phyloP scores from a whole-genome alignment of 2,329 filamentous ascomycete genomes.

The Sphaerulina populicola region DNA sequence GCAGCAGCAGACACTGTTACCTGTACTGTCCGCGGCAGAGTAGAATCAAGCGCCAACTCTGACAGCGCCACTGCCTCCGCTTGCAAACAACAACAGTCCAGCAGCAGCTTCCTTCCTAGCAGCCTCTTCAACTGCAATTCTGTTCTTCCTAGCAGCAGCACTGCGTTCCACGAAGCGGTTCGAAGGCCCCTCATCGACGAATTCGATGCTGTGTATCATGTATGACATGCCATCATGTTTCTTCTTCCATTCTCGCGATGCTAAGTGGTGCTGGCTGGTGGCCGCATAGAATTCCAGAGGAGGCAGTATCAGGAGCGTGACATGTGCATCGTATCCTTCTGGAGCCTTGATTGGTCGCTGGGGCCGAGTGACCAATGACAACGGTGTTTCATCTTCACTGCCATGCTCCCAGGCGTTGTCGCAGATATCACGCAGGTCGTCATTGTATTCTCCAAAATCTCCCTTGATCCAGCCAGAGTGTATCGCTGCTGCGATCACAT shows the following conservation, averaged over 20 bases:
- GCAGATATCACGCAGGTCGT: slow-evolving; percentile 28
- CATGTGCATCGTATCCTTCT: slow-evolving; percentile 68
- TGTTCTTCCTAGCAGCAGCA: slow-evolving; percentile 43
- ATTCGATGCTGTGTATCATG: slow-evolving; percentile 71
- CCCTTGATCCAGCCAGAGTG: slow-evolving; percentile 88
- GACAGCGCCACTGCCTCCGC: slow-evolving; percentile 14
- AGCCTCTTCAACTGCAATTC: slow-evolving; percentile 37
- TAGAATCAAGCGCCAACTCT: slow-evolving; percentile 11
- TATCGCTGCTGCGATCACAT: slow-evolving; percentile 84
- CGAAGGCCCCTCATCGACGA: slow-evolving; percentile 67
- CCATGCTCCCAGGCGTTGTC: slow-evolving; percentile 26
- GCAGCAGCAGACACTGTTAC: no score
- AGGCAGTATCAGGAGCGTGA: slow-evolving; percentile 77
- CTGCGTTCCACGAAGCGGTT: slow-evolving; percentile 39
- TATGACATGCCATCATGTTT: slow-evolving; percentile 83
- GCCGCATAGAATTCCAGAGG: slow-evolving; percentile 66
- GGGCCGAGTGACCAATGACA: slow-evolving; percentile 26
- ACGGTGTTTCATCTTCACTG: slow-evolving; percentile 31
- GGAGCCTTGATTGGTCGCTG: slow-evolving; percentile 57
- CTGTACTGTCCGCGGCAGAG: no score
- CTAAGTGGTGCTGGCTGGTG: slow-evolving; percentile 69
- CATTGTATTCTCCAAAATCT: slow-evolving; percentile 60
- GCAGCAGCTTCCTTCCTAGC: slow-evolving; percentile 30
- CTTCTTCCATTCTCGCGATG: slow-evolving; percentile 68
- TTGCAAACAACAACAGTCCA: slow-evolving; percentile 27